These are phyloP conservation scores for Yarrowia galli DNA, from an alignment of 1,139 yeast species.

Conservation along the genomic window DNA sequence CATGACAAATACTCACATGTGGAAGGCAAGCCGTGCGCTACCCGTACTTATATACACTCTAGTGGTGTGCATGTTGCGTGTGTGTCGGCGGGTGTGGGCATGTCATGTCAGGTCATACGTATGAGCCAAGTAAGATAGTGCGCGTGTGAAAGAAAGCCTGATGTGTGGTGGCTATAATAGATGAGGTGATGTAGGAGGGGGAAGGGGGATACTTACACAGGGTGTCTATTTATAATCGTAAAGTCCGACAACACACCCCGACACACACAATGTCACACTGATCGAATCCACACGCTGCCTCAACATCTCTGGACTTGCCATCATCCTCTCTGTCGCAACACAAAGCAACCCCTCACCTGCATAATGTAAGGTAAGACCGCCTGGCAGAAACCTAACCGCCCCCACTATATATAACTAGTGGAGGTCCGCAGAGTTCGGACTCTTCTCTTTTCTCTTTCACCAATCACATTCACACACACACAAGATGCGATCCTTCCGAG, in stretches of 20 bases:
- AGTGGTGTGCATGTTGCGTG: no score
- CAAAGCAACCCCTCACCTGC: constrained; percentile 27
- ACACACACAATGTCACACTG: background rate
- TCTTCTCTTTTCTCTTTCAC: background rate
- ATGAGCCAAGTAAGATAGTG: background rate
- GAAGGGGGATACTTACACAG: no score
- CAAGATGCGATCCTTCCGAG: constrained; percentile 37
- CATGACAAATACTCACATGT: constrained; percentile 6
- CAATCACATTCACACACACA: background rate
- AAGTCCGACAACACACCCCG: background rate
- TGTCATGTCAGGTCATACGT: constrained; percentile 1
- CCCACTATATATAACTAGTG: constrained; percentile 24
- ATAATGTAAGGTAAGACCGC: constrained; percentile 5
- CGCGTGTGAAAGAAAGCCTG: background rate
- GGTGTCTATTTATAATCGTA: no score
- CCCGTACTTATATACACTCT: background rate
- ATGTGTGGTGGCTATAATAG: background rate
- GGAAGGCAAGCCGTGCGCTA: background rate
- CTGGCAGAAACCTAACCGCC: constrained; percentile 4
- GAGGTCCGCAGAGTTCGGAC: background rate
- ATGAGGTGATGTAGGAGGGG: background rate
- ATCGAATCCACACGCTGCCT: no score
- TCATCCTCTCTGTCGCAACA: background rate
- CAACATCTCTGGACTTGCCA: background rate
- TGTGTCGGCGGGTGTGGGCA: no score